Evolutionary conservation across 108 stramenopile species (phyloP), one percentile per base, ranked within the genome.

Genomic region (Pseudonitzschia pungens): DNA sequence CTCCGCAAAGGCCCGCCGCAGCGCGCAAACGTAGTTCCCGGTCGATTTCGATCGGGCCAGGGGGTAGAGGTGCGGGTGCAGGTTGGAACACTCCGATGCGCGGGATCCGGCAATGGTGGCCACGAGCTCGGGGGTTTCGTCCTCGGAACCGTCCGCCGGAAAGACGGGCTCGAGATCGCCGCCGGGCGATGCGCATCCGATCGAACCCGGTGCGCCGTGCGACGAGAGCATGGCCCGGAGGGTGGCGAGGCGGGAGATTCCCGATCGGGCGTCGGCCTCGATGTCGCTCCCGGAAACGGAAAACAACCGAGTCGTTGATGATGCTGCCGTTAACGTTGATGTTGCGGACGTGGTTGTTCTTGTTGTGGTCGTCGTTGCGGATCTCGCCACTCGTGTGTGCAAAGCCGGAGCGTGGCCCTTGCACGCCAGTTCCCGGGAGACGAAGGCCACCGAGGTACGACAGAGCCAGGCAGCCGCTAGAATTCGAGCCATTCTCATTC

Each of bases 21-120:
- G 65, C 0, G 89, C 92, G 66, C 92, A 94, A 53, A 94, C 76
- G 31, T 83, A 68, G 52, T 94, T 87, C 51, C 86, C 86, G 0
- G 81, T 82, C 16, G 77, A 76, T 44, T 66, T 77, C 36, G 86
- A 84, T 59, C 77, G 79, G 1, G 88, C 87, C 36, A 90, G 60
- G 6, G 31, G 78, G 77, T n/a, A 93, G 71, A 71, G 89, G 87
- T 14, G 92, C 88, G 54, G 54, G 68, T 92, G 91, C 27, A 92
- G 75, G 73, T 89, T 83, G n/a, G 68, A 24, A 54, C 72, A 82
- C 76, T 88, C n/a, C n/a, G n/a, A n/a, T n/a, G n/a, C 87, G 26
- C 70, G 60, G 22, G 31, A n/a, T 1, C 68, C 72, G 50, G 60
- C 65, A 41, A 66, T 29, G 9, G 11, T 11, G 87, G 92, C 33